A percentile compares a stretch with the other conserved stretches of the same genome.
These are phyloP conservation scores for Aureobasidium zeae DNA, from an alignment of 2,329 filamentous ascomycete genomes.

Conservation along the genomic window DNA sequence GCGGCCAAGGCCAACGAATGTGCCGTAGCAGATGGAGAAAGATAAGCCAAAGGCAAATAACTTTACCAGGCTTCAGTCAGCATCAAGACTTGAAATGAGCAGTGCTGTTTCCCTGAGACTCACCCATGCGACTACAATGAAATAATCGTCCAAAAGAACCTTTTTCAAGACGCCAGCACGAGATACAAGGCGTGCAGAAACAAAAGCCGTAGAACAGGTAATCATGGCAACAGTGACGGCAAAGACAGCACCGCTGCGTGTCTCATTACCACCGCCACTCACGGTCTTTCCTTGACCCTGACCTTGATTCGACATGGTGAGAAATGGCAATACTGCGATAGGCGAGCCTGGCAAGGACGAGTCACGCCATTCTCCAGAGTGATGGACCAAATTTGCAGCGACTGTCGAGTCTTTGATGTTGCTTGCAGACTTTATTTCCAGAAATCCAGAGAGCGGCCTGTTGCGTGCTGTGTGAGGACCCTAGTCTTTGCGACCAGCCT, in stretches of 20 bases:
- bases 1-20: constrained; percentile 56
- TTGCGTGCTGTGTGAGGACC: neutral
- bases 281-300: constrained; percentile 2
- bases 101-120: constrained; percentile 17
- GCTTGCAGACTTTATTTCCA: neutral
- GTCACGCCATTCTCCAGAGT: constrained; percentile 14
- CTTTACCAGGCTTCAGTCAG: constrained; percentile 4
- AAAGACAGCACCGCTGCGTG: constrained; percentile 45
- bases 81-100: neutral
- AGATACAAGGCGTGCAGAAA: constrained; percentile 63
- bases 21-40: constrained; percentile 56
- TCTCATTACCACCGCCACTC: constrained; percentile 8
- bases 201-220: constrained; percentile 62
- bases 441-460: neutral
- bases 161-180: constrained; percentile 63
- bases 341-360: neutral
- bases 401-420: constrained; percentile 1
- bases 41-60: constrained; percentile 55
- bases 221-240: constrained; percentile 62
- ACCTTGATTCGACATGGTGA: constrained; percentile 5
- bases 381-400: neutral
- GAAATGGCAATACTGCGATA: constrained; percentile 3
- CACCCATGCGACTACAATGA: constrained; percentile 71
- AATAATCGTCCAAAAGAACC: constrained; percentile 67
- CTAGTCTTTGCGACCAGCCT: constrained; percentile 4